phyloP scores from a whole-genome alignment of 192 early-diverging fungal genomes.

The Rhizoclosmatium globosum region DNA sequence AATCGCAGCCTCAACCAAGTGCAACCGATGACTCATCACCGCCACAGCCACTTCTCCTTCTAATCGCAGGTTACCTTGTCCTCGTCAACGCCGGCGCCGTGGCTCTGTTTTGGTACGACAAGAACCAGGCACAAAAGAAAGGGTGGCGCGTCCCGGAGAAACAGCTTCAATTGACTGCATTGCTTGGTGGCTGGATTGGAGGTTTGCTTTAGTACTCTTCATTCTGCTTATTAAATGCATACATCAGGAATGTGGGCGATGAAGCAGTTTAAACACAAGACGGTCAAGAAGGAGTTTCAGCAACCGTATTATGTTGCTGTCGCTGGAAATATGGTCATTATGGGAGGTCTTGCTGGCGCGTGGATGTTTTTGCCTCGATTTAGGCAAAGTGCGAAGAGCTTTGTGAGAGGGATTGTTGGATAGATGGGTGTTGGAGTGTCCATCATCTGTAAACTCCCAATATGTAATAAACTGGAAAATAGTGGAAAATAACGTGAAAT shows the following conservation, averaged over 20 bases:
- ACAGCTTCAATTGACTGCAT: slow-evolving; percentile 56
- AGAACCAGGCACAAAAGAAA: slow-evolving; percentile 53
- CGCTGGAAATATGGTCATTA: slow-evolving; percentile 3
- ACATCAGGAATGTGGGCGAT: slow-evolving; percentile 55
- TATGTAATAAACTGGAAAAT: too few species aligned
- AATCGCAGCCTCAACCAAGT: not conserved
- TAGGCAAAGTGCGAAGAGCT: not conserved
- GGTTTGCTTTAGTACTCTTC: slow-evolving; percentile 30
- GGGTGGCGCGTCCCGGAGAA: slow-evolving; percentile 63
- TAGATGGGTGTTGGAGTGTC: too few species aligned
- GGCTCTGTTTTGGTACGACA: slow-evolving; percentile 64
- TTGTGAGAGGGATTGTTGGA: not conserved
- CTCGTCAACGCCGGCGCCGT: slow-evolving; percentile 51
- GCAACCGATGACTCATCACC: slow-evolving; percentile 3
- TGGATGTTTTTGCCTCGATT: slow-evolving; percentile 25
- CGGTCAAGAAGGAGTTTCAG: slow-evolving; percentile 58
- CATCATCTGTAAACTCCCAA: too few species aligned
- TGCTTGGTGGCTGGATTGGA: slow-evolving; percentile 62
- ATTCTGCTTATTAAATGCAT: not conserved
- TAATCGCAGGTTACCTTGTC: slow-evolving; percentile 45
- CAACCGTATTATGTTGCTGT: slow-evolving; percentile 49
- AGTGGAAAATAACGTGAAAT: too few species aligned
- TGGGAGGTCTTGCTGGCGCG: slow-evolving; percentile 15
- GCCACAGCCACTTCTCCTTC: slow-evolving; percentile 33
- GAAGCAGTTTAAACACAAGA: slow-evolving; percentile 62